Conservation (phyloP, 192 early-diverging fungal species). For the Coemansia sp. region DNA sequence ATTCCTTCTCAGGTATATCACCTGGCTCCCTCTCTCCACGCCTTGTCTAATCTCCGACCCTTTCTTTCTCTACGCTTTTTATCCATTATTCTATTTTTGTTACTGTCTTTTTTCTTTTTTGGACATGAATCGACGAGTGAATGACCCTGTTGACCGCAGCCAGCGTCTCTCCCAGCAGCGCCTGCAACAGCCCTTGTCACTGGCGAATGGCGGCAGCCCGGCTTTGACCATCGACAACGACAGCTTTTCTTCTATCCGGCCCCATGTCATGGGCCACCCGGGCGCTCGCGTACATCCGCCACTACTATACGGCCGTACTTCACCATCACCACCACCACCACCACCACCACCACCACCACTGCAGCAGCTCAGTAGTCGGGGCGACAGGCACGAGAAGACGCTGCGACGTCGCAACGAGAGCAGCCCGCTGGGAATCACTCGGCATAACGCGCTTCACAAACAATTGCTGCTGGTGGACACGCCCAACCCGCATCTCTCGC, state of each 20-base stretch:
- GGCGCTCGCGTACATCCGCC: constrained; percentile 16
- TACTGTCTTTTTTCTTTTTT: not conserved
- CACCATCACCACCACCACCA: no score
- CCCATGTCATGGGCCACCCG: constrained; percentile 37
- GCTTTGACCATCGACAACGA: constrained; percentile 32
- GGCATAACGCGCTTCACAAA: constrained; percentile 18
- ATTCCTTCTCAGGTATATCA: not conserved
- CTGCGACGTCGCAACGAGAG: not conserved
- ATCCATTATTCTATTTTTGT: not conserved
- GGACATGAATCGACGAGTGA: not conserved
- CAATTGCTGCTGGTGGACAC: constrained; percentile 30
- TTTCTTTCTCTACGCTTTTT: not conserved
- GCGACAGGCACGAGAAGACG: not conserved
- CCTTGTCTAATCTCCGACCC: not conserved
- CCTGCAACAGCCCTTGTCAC: not conserved
- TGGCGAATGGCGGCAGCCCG: constrained; percentile 13
- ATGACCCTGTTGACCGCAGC: not conserved
- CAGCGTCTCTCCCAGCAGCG: constrained; percentile 1
- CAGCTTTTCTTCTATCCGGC: constrained; percentile 30
- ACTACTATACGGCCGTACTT: not conserved
- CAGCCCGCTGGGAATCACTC: constrained; percentile 19
- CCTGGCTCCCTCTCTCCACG: not conserved
- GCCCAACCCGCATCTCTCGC: constrained; percentile 9
- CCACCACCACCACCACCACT: no score
- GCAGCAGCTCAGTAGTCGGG: not conserved